These are phyloP conservation scores for Penicillium sp. DNA, from an alignment of 2,329 filamentous ascomycete species.

Conservation along the genomic window DNA sequence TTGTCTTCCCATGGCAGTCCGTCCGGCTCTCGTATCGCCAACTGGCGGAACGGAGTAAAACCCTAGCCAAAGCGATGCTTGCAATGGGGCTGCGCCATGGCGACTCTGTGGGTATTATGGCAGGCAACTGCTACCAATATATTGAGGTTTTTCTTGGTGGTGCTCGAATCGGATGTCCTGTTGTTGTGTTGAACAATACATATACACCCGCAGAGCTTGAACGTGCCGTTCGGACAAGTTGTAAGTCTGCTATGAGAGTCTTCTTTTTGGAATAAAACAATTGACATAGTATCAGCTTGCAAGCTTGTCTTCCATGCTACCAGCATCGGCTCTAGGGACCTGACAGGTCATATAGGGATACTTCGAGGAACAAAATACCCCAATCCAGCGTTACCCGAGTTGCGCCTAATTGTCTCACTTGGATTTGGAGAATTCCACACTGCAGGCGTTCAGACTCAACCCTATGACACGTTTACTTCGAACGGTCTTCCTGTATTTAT, in stretches of 20 bases:
- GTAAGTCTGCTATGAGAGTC: conserved; percentile 11
- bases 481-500: too few species aligned
- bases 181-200: conserved; percentile 37
- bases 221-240: conserved; percentile 21
- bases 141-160: conserved; percentile 59
- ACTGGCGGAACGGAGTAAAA: conserved; percentile 18
- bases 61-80: conserved; percentile 58
- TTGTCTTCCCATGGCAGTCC: conserved; percentile 25
- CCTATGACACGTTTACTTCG: too few species aligned
- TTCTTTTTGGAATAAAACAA: too few species aligned
- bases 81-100: conserved; percentile 64
- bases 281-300: not conserved
- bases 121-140: conserved; percentile 54
- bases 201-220: conserved; percentile 28
- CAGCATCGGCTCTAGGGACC: too few species aligned
- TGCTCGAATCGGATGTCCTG: conserved; percentile 33
- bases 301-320: not conserved
- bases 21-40: conserved; percentile 23
- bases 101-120: conserved; percentile 70
- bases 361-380: too few species aligned
- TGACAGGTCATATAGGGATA: too few species aligned
- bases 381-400: too few species aligned
- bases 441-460: too few species aligned
- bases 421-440: too few species aligned
- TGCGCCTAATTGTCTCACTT: too few species aligned